Percentiles rank a stretch among this genome's conserved stretches.
Conservation (phyloP, 495 filamentous ascomycete genomes). For the Neurospora cerealis region DNA sequence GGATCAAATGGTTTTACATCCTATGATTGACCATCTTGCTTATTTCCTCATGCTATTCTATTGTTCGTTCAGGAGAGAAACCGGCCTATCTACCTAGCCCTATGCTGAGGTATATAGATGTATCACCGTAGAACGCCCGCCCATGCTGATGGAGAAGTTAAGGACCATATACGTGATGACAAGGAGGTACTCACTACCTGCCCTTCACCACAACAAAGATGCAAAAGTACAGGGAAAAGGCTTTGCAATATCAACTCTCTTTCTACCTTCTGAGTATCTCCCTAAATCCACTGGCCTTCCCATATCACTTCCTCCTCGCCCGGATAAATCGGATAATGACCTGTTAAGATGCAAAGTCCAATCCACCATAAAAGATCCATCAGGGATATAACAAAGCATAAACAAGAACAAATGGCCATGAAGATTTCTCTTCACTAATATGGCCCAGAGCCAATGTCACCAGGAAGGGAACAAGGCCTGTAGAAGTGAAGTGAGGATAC, state of each 20-base stretch:
- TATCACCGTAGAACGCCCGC: background rate
- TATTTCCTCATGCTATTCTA: background rate
- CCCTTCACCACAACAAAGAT: background rate
- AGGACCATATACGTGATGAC: background rate
- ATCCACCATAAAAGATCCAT: background rate
- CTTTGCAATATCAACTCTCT: background rate
- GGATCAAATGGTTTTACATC: background rate
- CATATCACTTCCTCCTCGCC: background rate
- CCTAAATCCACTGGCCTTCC: background rate
- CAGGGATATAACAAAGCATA: constrained; percentile 1
- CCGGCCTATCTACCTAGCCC: background rate
- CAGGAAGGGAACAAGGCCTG: background rate
- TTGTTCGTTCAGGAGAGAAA: background rate
- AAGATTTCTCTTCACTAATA: constrained; percentile 2
- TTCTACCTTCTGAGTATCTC: background rate
- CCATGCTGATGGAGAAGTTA: background rate
- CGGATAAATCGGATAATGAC: background rate
- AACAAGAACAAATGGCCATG: constrained; percentile 6
- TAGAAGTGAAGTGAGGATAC: background rate
- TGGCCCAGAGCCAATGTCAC: background rate
- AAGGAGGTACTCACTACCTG: background rate
- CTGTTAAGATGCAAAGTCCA: background rate
- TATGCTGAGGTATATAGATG: background rate
- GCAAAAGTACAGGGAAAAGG: background rate
- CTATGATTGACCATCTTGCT: background rate